Conservation (phyloP, 306 rosid genomes). For the Castanea crenata region DNA sequence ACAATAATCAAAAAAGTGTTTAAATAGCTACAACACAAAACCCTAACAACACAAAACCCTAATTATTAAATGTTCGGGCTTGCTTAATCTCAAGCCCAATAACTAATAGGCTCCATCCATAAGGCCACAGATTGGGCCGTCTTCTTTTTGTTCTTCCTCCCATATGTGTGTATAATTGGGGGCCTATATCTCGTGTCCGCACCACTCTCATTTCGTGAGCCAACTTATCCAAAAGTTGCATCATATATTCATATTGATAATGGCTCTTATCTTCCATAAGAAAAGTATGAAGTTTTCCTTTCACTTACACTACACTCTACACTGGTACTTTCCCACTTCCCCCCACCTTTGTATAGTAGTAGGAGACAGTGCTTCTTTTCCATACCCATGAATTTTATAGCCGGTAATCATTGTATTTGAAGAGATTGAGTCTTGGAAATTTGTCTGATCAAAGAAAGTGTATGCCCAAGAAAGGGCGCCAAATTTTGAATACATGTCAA, state of each 20-base stretch:
- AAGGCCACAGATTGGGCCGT: too few species aligned
- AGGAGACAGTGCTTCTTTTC: conserved; percentile 45
- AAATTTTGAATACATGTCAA: conserved; percentile 50
- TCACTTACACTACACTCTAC: conserved; percentile 41
- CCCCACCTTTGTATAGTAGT: conserved; percentile 33
- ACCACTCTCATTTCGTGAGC: conserved; percentile 35
- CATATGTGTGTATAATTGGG: too few species aligned
- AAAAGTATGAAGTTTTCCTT: conserved; percentile 44
- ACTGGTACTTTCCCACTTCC: conserved; percentile 45
- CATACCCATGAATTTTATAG: conserved; percentile 41
- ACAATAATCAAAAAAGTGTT: too few species aligned
- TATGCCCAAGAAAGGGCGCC: conserved; percentile 37
- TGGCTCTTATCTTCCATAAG: conserved; percentile 45
- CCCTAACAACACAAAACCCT: too few species aligned
- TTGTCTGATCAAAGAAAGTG: conserved; percentile 28
- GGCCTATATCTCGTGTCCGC: too few species aligned
- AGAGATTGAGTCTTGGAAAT: conserved; percentile 30
- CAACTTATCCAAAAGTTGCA: conserved; percentile 29
- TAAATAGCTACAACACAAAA: too few species aligned
- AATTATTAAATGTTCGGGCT: too few species aligned
- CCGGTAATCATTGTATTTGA: conserved; percentile 47
- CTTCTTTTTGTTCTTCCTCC: too few species aligned
- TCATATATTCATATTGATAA: conserved; percentile 22
- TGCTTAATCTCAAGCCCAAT: too few species aligned
- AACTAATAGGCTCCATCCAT: too few species aligned